Percentiles rank a stretch among this genome's conserved stretches.
Conservation (phyloP, 345 rosid species). For the Boechera divaricarpa region DNA sequence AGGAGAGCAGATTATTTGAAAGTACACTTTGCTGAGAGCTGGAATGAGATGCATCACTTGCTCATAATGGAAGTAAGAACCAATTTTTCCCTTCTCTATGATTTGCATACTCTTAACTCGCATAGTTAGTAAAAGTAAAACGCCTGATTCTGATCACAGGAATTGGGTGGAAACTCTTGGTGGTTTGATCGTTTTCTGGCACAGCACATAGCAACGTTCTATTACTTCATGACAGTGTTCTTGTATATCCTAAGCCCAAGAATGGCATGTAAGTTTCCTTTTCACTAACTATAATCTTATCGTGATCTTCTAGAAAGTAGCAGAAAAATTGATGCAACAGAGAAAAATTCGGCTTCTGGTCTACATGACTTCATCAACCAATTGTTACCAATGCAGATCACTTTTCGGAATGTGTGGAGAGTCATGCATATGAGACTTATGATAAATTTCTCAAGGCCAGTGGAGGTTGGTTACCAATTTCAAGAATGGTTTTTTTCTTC, state of each 20-base stretch:
- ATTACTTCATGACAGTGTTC: slow-evolving; percentile 86
- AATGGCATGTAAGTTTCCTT: slow-evolving; percentile 88
- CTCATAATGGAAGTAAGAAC: slow-evolving; percentile 95
- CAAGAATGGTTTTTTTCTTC: background rate
- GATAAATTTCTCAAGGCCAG: slow-evolving; percentile 88
- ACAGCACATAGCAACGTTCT: slow-evolving; percentile 75
- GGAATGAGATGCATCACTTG: slow-evolving; percentile 99
- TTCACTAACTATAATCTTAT: background rate
- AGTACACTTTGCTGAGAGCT: slow-evolving; percentile 99
- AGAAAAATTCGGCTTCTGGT: background rate
- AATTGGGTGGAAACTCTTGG: slow-evolving; percentile 94
- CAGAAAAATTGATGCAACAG: background rate
- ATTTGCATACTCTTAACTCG: slow-evolving; percentile 5
- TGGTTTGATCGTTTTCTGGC: slow-evolving; percentile 97
- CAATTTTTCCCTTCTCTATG: background rate
- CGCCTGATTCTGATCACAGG: slow-evolving; percentile 57
- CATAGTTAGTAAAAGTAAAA: slow-evolving; percentile 12
- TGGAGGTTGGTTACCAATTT: slow-evolving; percentile 64
- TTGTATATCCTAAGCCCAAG: slow-evolving; percentile 94
- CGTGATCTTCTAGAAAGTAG: background rate
- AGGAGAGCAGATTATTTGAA: slow-evolving; percentile 93
- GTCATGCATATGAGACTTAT: slow-evolving; percentile 90
- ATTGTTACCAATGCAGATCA: slow-evolving; percentile 66
- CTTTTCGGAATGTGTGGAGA: slow-evolving; percentile 93
- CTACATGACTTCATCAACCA: slow-evolving; percentile 15